Evolutionary conservation across 116 monocot genomes (phyloP), one percentile per base, ranked within the genome.

Genomic region (Cymodocea nodosa): DNA sequence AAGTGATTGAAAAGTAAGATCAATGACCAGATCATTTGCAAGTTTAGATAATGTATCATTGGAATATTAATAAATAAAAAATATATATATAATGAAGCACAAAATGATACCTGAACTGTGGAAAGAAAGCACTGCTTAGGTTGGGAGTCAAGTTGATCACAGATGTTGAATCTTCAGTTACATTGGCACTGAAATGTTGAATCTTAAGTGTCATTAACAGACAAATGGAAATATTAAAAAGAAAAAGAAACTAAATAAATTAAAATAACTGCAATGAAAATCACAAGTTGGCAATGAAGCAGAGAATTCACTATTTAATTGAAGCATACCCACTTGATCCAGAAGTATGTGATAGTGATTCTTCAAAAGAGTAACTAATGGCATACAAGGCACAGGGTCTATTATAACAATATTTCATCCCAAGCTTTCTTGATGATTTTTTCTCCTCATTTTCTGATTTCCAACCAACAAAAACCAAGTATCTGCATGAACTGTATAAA

Each of bases 391-490:
- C 69, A 73, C 97, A 91, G 44, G 91, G 85, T 60, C 97, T 83
- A 55, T 97, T 97, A 53, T 81, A 91, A 66, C 97, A 97, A 67
- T 97, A 97, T 70, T 84, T 97, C 49, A 97, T 97, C 40, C 97
- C 97, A 71, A 97, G 85, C 71, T 88, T 90, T 73, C 97, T 80
- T 56, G 81, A 69, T 5, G 82, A 75, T 65, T 73, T 37, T 18
- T 76, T 67, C 44, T 60, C 69, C 52, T 71, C 75, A 85, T 85
- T 78, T 67, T 97, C 88, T 54, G 85, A 69, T 68, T 76, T 59
- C 97, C 97, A 97, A 4, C 84, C 91, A 83, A 97, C 97, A 91
- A 97, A 97, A 68, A 97, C 78, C 66, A 97, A 79, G 72, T 58
- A 81, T 39, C 70, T 64, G 5, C 52, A 35, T 52, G 22, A 74